Base-by-base conservation (phyloP, 371 early-diverging fungal species). In the Chytridiales sp. region DNA sequence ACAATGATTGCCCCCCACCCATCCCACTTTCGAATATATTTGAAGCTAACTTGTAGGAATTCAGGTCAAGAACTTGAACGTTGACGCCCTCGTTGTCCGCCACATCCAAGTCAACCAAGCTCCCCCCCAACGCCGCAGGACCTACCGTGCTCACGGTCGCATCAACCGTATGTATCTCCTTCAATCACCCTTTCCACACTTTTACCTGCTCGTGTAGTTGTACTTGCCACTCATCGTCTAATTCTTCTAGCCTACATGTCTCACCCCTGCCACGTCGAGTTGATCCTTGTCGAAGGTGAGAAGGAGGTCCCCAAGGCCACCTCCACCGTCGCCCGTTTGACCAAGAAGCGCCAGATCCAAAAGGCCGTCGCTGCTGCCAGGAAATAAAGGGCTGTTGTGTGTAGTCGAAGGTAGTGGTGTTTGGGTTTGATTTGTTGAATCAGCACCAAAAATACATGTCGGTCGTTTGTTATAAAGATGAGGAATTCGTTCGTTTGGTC, bases 91-190 rank as follows among this genome's bases (percentile, higher is more conserved):
- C 55, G 86, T 90, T 62, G 84, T 99, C 70, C 88, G 87, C 77
- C 94, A 97, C 88, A 87, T 98, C 60, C 90, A 93, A 80, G 98
- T 99, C 74, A 96, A 96, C 88, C 94, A 93, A 79, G 99, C 99
- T 62, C 96, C 96, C 75, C 94, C 94, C 83, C 93, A 93, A 79
- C 93, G 97, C 72, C 92, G 99, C 75, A 86, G 99, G 78, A 95
- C 93, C 48, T 96, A 91, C 90, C 91, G 99, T 83, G 99, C 99
- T 69, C 97, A 98, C 87, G 99, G 99, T 84, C 89, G 99, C 79
- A 93, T 95, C 70, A 89, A 86, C 76, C 76, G 79, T 79, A 69
- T 61, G 72, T 76, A 8, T n/a, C 19, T 11, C n/a, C 38, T 27
- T 51, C 22, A 24, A 5, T n/a, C 32, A 32, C 41, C n/a, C 22